A percentile compares a stretch with the other conserved stretches of the same genome.
Conservation (phyloP, 768 basidiomycete genomes). For the Russula ochroleuca region DNA sequence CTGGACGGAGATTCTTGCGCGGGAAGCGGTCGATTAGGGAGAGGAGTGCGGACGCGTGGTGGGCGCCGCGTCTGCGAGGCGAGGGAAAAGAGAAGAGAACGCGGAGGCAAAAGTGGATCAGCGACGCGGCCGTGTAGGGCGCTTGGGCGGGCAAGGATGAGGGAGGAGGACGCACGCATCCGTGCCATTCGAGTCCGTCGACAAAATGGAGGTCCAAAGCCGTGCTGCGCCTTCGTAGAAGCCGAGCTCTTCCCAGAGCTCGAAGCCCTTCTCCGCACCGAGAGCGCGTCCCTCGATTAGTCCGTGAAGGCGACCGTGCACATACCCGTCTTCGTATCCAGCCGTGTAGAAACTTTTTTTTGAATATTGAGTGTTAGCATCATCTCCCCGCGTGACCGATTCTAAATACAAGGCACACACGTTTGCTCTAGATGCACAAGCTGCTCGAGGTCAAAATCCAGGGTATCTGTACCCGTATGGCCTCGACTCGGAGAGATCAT, state of each 20-base stretch:
- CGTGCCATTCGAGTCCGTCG: slow-evolving; percentile 36
- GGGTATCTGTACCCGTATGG: not conserved
- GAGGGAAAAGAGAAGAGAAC: not conserved
- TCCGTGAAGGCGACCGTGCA: slow-evolving; percentile 86
- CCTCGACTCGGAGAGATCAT: slow-evolving; percentile 1
- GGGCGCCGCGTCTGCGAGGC: slow-evolving; percentile 48
- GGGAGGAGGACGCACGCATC: slow-evolving; percentile 45
- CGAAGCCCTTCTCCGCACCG: slow-evolving; percentile 86
- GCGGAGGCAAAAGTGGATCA: slow-evolving; percentile 6
- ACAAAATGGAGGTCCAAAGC: slow-evolving; percentile 58
- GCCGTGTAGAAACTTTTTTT: slow-evolving; percentile 75
- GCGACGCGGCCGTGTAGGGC: slow-evolving; percentile 4
- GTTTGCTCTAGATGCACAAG: slow-evolving; percentile 35
- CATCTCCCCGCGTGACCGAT: not conserved
- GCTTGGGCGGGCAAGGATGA: slow-evolving; percentile 4
- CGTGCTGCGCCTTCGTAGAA: slow-evolving; percentile 84
- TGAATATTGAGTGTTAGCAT: not conserved
- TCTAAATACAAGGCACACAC: slow-evolving; percentile 25
- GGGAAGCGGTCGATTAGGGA: slow-evolving; percentile 75
- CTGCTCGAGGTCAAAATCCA: slow-evolving; percentile 32
- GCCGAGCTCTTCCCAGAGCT: slow-evolving; percentile 96
- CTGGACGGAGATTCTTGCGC: slow-evolving; percentile 59
- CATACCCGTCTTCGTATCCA: slow-evolving; percentile 74
- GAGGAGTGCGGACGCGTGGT: slow-evolving; percentile 66
- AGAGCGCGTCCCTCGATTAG: slow-evolving; percentile 86